Conservation (phyloP, 345 rosid species). For the Populus deltoides region DNA sequence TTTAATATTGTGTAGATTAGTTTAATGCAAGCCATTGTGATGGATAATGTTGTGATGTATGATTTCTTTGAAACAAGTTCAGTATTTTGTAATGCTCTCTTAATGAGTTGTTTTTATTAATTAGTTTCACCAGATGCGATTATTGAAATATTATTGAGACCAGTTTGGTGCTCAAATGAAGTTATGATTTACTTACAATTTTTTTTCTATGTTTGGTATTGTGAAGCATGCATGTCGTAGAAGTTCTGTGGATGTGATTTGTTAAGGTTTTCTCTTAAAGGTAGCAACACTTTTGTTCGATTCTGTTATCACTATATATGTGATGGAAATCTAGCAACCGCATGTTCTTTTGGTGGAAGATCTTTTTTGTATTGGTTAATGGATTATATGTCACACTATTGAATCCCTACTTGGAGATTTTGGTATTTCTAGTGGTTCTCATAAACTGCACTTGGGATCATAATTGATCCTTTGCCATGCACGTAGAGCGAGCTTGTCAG, state of each 20-base stretch:
- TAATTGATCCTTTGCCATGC: background rate
- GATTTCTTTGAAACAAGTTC: background rate
- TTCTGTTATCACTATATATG: too few relatives aligned
- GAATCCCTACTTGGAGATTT: background rate
- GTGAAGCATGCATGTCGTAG: background rate
- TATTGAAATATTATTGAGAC: background rate
- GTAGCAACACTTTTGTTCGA: background rate
- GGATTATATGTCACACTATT: background rate
- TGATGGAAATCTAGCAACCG: background rate
- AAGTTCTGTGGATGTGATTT: background rate
- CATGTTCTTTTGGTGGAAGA: background rate
- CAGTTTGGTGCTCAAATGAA: background rate
- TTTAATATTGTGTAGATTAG: background rate
- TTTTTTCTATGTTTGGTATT: background rate
- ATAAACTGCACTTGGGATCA: constrained; percentile 2
- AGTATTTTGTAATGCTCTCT: background rate
- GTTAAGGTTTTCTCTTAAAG: background rate
- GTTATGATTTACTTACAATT: background rate
- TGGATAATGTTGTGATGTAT: background rate
- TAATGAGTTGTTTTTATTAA: background rate
- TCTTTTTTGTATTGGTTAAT: background rate
- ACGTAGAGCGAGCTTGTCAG: background rate
- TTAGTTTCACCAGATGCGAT: background rate
- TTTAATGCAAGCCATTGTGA: background rate
- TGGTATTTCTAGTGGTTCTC: background rate